A percentile compares a stretch with the other conserved stretches of the same genome.
Conservation (phyloP, 345 rosid genomes). For the Rhodomyrtus tomentosa region DNA sequence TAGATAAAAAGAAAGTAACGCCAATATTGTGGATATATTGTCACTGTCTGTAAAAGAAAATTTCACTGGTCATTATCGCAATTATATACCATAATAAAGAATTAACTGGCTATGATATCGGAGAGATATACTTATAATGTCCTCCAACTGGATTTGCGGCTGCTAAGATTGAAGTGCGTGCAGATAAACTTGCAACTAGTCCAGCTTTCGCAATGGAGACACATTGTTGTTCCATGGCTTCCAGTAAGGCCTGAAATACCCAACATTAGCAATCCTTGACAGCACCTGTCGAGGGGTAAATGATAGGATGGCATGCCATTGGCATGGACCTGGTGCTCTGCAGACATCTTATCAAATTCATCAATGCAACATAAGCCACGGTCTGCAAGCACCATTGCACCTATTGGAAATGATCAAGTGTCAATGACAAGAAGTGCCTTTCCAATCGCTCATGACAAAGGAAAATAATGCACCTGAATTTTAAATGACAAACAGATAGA, state of each 20-base stretch:
- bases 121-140: constrained; percentile 71
- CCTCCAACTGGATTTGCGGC: constrained; percentile 99
- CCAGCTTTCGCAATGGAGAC: constrained; percentile 99
- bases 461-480: neutral
- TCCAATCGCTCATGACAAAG: neutral
- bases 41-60: neutral
- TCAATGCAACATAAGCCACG: constrained; percentile 94
- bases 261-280: constrained; percentile 10
- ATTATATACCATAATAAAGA: neutral
- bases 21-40: neutral
- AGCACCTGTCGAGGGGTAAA: constrained; percentile 5
- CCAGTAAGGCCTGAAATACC: constrained; percentile 69
- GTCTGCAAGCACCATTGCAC: constrained; percentile 99
- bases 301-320: neutral
- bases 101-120: neutral
- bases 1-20: neutral
- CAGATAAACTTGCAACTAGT: constrained; percentile 91
- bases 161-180: constrained; percentile 92
- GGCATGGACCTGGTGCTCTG: constrained; percentile 74
- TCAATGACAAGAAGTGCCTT: neutral
- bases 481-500: neutral
- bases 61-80: neutral
- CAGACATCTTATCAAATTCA: constrained; percentile 97
- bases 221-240: constrained; percentile 99
- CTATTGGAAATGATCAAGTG: constrained; percentile 20